Evolutionary conservation across 306 rosid genomes (phyloP), one percentile per base, ranked within the genome.

Genomic region (Begonia fuchsioides): DNA sequence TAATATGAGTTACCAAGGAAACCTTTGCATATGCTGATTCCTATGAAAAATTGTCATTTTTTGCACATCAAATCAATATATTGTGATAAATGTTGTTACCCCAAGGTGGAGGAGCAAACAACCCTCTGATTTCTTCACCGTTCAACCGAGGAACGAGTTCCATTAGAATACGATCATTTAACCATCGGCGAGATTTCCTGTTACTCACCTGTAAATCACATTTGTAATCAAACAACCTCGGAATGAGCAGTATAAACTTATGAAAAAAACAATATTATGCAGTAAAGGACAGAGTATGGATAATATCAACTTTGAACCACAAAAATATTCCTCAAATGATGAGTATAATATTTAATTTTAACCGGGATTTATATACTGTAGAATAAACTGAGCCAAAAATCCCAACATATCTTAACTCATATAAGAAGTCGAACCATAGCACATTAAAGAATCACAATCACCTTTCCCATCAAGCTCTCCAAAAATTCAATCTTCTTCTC

Each of bases 71-170:
- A 26, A 26, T 6, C 35, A 8, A 26, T 5, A 26, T 5, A 26
- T 26, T 26, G 35, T 26, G 35, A 26, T 26, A 26, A 26, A 26
- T 26, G 35, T 26, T 26, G 35, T 26, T 78, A 78, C 88, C 95
- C 65, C 70, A 90, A 48, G 95, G 97, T 45, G 95, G 97, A 54
- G 97, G 95, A 62, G 95, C 90, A 81, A 84, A 90, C 63, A 90
- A 64, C 72, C 95, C 94, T 67, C 92, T 70, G 55, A 90, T 74
- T 73, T 90, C 97, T 55, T 84, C 94, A 11, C 83, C 95, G 63
- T 79, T 81, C 54, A 90, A 72, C 15, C 76, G 81, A 9, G 95
- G 97, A 35, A 90, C 92, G 53, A 84, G 81, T 62, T 84, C 95
- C 92, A 84, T 84, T 60, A 90, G 60, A 56, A 84, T 77, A 38